Percentiles rank a stretch among this genome's conserved stretches.
Evolutionary conservation across 148 eudicot genomes (phyloP).

Genomic region (Rhododendron vialii): DNA sequence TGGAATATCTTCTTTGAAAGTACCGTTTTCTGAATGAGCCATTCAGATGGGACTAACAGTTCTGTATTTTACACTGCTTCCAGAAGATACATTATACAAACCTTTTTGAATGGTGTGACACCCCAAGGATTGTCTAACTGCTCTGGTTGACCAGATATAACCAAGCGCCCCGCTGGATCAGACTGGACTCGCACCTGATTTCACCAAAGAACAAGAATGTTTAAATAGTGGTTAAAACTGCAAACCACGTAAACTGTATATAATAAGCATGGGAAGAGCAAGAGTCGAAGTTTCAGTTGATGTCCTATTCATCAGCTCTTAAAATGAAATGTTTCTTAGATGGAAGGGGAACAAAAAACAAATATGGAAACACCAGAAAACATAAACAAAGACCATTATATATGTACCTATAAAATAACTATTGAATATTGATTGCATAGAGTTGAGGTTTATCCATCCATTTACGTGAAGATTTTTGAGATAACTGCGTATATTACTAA

Average conservation of each 20-base stretch:
- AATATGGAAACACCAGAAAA: background rate
- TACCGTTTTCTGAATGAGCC: background rate
- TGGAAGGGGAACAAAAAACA: background rate
- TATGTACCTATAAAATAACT: background rate
- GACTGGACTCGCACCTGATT: conserved; percentile 64
- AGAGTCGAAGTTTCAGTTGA: background rate
- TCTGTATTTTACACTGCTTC: background rate
- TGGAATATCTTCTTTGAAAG: background rate
- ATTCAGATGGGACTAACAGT: background rate
- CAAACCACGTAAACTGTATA: background rate
- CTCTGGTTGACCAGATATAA: conserved; percentile 64
- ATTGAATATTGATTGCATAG: background rate
- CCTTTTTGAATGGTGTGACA: conserved; percentile 63
- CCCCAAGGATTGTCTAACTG: conserved; percentile 71
- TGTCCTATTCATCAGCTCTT: background rate
- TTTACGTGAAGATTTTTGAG: background rate
- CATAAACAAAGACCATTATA: background rate
- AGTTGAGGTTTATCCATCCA: conserved; percentile 4
- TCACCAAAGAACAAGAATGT: conserved; percentile 13
- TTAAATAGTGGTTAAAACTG: background rate
- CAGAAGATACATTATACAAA: conserved; percentile 6
- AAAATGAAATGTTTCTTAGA: background rate
- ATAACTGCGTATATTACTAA: background rate
- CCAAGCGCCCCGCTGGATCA: conserved; percentile 73
- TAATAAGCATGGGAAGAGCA: background rate